phyloP scores from a whole-genome alignment of 345 rosid genomes.

The Raphanus raphanistrum region DNA sequence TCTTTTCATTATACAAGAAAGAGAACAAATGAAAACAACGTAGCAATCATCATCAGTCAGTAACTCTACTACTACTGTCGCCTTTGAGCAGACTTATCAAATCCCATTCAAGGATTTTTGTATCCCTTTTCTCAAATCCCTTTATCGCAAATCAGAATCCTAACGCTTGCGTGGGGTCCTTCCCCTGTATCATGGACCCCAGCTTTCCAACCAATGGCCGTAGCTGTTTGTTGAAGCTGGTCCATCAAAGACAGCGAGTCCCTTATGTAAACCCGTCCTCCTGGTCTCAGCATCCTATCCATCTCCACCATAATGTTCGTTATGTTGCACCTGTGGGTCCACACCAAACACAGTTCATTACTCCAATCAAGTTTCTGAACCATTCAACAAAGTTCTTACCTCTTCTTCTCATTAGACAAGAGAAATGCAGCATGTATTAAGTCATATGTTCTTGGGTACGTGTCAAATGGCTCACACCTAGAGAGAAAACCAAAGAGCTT shows the following conservation, averaged over 20 bases:
- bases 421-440: constrained; percentile 62
- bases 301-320: constrained; percentile 64
- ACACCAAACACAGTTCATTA: not conserved
- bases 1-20: constrained; percentile 26
- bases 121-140: constrained; percentile 31
- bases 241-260: constrained; percentile 51
- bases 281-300: constrained; percentile 62
- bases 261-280: constrained; percentile 55
- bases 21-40: constrained; percentile 6
- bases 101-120: not conserved
- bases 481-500: not conserved
- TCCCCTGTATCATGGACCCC: constrained; percentile 52
- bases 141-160: constrained; percentile 58
- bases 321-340: constrained; percentile 48
- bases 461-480: constrained; percentile 71
- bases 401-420: constrained; percentile 59
- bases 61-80: constrained; percentile 1
- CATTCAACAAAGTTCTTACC: constrained; percentile 36
- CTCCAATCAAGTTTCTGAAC: not conserved
- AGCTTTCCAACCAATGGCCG: constrained; percentile 54
- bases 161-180: constrained; percentile 68
- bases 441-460: constrained; percentile 70
- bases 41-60: constrained; percentile 11
- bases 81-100: constrained; percentile 36
- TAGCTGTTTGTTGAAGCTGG: constrained; percentile 49